phyloP scores from a whole-genome alignment of 345 rosid genomes.

The Adansonia digitata region DNA sequence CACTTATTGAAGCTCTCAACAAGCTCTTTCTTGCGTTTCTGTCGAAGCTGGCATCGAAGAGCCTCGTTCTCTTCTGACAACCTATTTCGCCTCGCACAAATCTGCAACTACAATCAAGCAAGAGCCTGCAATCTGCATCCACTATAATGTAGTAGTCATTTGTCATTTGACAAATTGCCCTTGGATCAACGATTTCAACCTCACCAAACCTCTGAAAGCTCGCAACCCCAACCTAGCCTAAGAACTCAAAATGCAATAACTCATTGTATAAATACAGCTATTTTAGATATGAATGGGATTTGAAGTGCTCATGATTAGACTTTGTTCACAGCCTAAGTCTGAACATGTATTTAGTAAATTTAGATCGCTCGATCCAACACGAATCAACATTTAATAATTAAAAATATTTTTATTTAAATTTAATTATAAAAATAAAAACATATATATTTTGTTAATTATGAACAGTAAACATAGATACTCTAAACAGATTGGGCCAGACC shows the following conservation, averaged over 20 bases:
- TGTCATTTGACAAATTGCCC: constrained; percentile 71
- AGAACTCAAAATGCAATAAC: constrained; percentile 17
- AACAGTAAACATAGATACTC: too few species aligned
- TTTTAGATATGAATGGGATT: too few species aligned
- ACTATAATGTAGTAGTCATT: constrained; percentile 60
- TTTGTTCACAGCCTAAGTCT: too few species aligned
- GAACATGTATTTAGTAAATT: too few species aligned
- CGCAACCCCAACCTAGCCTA: constrained; percentile 84
- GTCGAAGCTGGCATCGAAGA: constrained; percentile 57
- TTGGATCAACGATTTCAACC: constrained; percentile 62
- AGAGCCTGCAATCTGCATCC: constrained; percentile 88
- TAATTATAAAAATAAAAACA: too few species aligned
- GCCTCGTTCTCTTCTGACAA: constrained; percentile 74
- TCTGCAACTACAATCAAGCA: constrained; percentile 66
- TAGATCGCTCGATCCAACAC: too few species aligned
- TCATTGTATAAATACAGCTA: constrained; percentile 7
- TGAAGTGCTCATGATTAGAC: not conserved
- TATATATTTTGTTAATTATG: too few species aligned
- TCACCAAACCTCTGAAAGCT: constrained; percentile 75
- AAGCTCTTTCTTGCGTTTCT: constrained; percentile 41
- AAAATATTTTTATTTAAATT: too few species aligned
- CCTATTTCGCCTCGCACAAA: constrained; percentile 62
- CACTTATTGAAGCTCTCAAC: constrained; percentile 35
- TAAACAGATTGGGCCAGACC: too few species aligned
- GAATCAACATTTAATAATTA: too few species aligned